Conservation (phyloP, 208 protist genomes). For the Trypanosoma brucei region DNA sequence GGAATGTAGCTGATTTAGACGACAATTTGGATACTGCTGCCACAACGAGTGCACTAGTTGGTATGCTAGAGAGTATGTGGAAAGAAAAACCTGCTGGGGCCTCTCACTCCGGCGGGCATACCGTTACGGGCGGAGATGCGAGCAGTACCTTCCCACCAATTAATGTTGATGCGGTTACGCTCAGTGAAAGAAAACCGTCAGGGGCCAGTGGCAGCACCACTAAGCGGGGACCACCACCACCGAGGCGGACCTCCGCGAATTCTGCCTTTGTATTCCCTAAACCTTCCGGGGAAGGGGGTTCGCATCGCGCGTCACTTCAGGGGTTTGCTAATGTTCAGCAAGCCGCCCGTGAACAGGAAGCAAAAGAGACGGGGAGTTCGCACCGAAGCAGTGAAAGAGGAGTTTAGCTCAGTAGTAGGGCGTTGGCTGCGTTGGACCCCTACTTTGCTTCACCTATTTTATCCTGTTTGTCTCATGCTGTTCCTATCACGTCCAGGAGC, state of each 20-base stretch:
- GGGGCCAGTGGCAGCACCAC: not conserved
- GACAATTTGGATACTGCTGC: not conserved
- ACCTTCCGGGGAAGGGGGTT: too few relatives aligned
- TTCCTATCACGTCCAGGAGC: too few relatives aligned
- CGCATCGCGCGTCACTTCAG: too few relatives aligned
- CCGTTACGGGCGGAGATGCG: not conserved
- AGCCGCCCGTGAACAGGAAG: too few relatives aligned
- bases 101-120: not conserved
- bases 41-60: conserved; percentile 17
- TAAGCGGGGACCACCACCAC: not conserved
- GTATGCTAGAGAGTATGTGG: conserved; percentile 30
- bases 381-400: too few relatives aligned
- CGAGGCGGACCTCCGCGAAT: not conserved
- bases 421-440: too few relatives aligned
- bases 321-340: too few relatives aligned
- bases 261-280: too few relatives aligned
- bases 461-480: too few relatives aligned
- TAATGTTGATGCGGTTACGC: not conserved
- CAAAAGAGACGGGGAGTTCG: too few relatives aligned
- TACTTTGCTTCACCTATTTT: too few relatives aligned
- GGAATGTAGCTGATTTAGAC: not conserved
- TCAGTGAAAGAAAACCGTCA: not conserved
- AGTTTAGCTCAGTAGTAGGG: too few relatives aligned
- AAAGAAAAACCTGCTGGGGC: not conserved
- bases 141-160: not conserved